Conservation (phyloP, 148 eudicot genomes). For the Rhododendron molle region DNA sequence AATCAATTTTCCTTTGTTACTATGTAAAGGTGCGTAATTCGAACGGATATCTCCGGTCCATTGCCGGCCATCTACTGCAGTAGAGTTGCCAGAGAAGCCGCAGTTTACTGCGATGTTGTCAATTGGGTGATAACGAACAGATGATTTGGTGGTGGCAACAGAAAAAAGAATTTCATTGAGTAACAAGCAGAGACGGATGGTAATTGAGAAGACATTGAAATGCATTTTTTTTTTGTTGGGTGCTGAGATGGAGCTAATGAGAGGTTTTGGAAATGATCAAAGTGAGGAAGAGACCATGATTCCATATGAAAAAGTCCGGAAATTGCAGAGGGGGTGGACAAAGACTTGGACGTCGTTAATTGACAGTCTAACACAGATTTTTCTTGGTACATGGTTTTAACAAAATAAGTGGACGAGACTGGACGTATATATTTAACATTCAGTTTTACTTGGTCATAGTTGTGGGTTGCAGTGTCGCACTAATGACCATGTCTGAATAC, state of each 20-base stretch:
- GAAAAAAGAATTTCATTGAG: not conserved
- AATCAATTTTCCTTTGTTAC: not conserved
- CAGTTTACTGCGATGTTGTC: slow-evolving; percentile 19
- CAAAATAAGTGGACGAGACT: too few species aligned
- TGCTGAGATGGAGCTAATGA: not conserved
- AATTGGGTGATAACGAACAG: not conserved
- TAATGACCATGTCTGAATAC: too few species aligned
- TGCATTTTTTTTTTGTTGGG: not conserved
- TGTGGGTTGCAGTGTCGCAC: too few species aligned
- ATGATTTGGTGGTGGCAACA: too few species aligned
- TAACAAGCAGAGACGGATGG: not conserved
- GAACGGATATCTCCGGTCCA: slow-evolving; percentile 19
- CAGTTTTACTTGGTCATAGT: too few species aligned
- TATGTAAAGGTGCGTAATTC: not conserved
- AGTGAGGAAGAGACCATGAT: not conserved
- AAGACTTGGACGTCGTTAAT: too few species aligned
- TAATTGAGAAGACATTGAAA: not conserved
- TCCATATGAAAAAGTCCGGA: too few species aligned
- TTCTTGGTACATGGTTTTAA: too few species aligned
- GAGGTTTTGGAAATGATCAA: not conserved
- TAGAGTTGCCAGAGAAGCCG: slow-evolving; percentile 12
- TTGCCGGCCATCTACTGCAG: slow-evolving; percentile 12
- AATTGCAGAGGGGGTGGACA: too few species aligned
- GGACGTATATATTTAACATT: too few species aligned
- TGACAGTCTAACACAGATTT: too few species aligned